Percentiles rank a stretch among this genome's conserved stretches.
Conservation (phyloP, 805 yeast genomes). For the Cyberlindnera euphorbiae region DNA sequence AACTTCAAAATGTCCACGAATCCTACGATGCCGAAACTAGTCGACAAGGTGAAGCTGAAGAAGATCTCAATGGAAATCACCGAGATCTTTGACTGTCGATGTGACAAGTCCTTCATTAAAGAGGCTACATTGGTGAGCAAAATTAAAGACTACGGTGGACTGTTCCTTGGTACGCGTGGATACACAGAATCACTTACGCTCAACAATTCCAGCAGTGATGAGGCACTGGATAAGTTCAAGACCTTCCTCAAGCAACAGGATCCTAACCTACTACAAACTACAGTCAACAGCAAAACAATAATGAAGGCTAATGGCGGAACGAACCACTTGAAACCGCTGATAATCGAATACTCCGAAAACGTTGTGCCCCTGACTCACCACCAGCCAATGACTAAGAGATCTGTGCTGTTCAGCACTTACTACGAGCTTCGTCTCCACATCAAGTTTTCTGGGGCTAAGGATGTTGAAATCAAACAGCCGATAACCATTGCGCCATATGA, state of each 20-base stretch:
- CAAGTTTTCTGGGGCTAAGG: conserved; percentile 48
- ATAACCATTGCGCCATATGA: conserved; percentile 53
- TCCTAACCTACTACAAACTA: conserved; percentile 25
- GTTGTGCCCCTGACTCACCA: conserved; percentile 36
- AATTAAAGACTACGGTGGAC: conserved; percentile 8
- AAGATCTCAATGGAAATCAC: conserved; percentile 43
- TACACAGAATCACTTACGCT: conserved; percentile 18
- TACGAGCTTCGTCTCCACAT: conserved; percentile 40
- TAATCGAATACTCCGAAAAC: conserved; percentile 18
- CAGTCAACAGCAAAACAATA: conserved; percentile 19
- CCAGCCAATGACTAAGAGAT: conserved; percentile 46
- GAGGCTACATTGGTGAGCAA: conserved; percentile 36
- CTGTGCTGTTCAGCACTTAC: conserved; percentile 45
- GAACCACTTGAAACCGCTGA: conserved; percentile 29
- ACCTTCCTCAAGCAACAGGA: conserved; percentile 29
- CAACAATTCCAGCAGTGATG: conserved; percentile 26
- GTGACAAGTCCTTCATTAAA: conserved; percentile 37
- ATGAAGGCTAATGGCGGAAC: too few species aligned
- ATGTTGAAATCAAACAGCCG: conserved; percentile 45
- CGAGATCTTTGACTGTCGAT: conserved; percentile 44
- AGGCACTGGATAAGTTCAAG: conserved; percentile 22
- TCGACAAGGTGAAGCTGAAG: conserved; percentile 36
- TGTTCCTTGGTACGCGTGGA: conserved; percentile 15
- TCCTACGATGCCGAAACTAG: conserved; percentile 5
- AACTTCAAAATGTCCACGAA: conserved; percentile 36